Base-by-base conservation (phyloP, 768 basidiomycete species). In the Gloeopeniophorella convolvens region DNA sequence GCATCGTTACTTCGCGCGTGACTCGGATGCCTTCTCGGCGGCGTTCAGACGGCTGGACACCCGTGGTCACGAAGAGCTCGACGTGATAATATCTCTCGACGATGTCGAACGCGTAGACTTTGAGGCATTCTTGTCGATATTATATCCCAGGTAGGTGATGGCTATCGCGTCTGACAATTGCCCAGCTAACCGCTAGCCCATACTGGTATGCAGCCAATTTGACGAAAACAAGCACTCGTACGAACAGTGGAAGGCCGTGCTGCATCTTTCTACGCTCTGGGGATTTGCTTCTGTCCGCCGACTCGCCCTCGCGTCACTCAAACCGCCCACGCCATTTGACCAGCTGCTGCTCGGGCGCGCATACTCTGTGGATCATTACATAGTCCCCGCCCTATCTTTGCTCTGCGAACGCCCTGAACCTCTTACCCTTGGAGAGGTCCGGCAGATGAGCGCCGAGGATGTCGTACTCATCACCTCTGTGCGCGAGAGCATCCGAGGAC, bases 211-310 rank as follows among this genome's bases (percentile, higher is more conserved):
- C 27, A 58, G 57, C 18, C 37, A 53, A 32, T 58, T 57, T 21
- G 42, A 48, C n/a, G 52, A 37, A 6, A 33, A 45, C 30, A 31
- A 26, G 13, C 48, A 50, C 31, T 50, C 42, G 12, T 54, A 48
- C 16, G 56, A 54, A 13, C 48, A 56, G 27, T 60, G 59, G 59
- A 56, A 45, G 18, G 48, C 59, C 1, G 55, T 60, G 2, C 51
- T 60, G 15, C 50, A 39, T 10, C 54, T 60, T 15, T 45, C 59
- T 24, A 47, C 50, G 2, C 42, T 41, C n/a, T 60, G 59, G 59
- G 45, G 41, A 11, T 60, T 60, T 23, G 20, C 44, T 6, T 53
- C 49, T 8, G 48, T 59, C 35, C 59, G 59, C 10, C 47, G 48
- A 18, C 51, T 59, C 3, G 51, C 59, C 2, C 36, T 59, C 36